phyloP scores from a whole-genome alignment of 2,329 filamentous ascomycete genomes.

The Fusarium sp. region DNA sequence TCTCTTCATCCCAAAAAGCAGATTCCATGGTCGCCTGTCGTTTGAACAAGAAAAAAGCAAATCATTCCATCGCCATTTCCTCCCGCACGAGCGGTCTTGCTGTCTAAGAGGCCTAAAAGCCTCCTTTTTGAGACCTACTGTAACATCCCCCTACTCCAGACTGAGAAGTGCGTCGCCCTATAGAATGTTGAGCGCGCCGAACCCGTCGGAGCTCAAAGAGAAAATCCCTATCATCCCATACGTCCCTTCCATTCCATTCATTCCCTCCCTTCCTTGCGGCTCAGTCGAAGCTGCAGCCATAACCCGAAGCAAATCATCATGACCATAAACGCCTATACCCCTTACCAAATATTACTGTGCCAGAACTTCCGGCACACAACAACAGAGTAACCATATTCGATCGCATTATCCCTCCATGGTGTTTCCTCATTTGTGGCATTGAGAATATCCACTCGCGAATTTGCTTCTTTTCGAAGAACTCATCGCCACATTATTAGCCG shows the following conservation, averaged over 20 bases:
- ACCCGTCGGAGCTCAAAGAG: constrained; percentile 21
- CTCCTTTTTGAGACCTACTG: constrained; percentile 23
- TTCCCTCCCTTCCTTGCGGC: not conserved
- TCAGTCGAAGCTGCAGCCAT: constrained; percentile 15
- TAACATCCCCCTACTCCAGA: constrained; percentile 1
- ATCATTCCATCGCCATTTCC: constrained; percentile 27
- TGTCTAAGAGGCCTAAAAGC: constrained; percentile 43
- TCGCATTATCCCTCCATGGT: constrained; percentile 22
- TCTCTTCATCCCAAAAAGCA: constrained; percentile 11
- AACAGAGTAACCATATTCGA: constrained; percentile 16
- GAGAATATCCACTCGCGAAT: constrained; percentile 19
- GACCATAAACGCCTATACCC: constrained; percentile 32
- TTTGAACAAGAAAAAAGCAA: constrained; percentile 15
- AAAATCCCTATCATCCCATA: constrained; percentile 16
- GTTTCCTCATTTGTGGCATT: constrained; percentile 25
- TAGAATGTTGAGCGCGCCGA: constrained; percentile 20
- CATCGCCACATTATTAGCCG: constrained; percentile 37
- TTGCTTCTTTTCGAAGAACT: constrained; percentile 7
- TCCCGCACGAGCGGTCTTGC: constrained; percentile 45
- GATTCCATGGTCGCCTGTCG: not conserved
- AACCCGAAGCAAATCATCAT: constrained; percentile 31
- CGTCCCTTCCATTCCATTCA: not conserved
- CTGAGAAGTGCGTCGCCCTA: constrained; percentile 17
- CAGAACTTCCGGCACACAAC: constrained; percentile 10
- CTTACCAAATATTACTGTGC: constrained; percentile 26